phyloP scores from a whole-genome alignment of 257 asterid species.

The Euphrasia confusa region DNA sequence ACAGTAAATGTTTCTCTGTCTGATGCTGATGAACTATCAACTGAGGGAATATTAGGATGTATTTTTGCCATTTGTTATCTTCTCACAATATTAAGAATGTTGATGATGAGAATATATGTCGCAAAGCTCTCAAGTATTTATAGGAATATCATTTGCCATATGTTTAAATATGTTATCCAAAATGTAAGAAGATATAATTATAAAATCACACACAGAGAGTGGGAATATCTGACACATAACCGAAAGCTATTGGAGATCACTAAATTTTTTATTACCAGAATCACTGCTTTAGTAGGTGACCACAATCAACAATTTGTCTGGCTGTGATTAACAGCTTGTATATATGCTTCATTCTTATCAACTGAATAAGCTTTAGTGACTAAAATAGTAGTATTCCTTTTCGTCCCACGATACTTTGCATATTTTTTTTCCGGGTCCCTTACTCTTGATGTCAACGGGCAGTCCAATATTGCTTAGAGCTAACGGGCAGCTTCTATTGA shows the following conservation, averaged over 20 bases:
- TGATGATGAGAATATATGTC: not conserved
- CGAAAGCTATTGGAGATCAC: too few relatives aligned
- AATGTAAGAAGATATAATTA: not conserved
- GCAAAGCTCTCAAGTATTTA: not conserved
- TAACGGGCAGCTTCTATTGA: not conserved
- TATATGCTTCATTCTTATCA: too few relatives aligned
- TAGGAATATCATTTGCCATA: not conserved
- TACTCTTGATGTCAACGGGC: not conserved
- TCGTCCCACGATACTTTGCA: too few relatives aligned
- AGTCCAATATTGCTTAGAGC: not conserved
- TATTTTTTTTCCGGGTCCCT: too few relatives aligned
- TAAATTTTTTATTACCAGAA: too few relatives aligned
- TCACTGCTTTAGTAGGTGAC: too few relatives aligned
- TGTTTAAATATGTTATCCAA: not conserved
- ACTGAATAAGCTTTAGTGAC: too few relatives aligned
- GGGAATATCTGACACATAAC: too few relatives aligned
- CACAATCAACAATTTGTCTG: too few relatives aligned
- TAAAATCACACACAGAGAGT: not conserved
- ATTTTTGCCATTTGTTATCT: constrained; percentile 51
- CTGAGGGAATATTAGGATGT: constrained; percentile 36
- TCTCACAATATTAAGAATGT: not conserved
- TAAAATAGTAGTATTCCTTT: too few relatives aligned
- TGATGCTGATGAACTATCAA: constrained; percentile 25
- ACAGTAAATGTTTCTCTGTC: constrained; percentile 53
- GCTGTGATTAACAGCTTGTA: too few relatives aligned